These are phyloP conservation scores for Saururus chinensis DNA, from an alignment of 164 flowering plant genomes.

Conservation along the genomic window DNA sequence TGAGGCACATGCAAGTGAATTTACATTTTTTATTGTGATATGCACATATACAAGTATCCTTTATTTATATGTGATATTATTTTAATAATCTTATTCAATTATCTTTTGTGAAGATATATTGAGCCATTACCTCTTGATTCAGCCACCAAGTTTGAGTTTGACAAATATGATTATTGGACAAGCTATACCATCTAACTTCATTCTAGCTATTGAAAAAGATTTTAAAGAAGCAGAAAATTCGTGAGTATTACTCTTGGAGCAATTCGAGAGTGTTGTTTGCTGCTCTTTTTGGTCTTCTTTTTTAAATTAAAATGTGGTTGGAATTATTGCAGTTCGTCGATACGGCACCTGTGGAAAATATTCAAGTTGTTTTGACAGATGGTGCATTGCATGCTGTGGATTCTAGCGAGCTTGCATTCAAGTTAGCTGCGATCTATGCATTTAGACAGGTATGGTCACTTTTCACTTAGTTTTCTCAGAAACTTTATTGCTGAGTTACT, in stretches of 20 bases:
- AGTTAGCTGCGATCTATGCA: slow-evolving; percentile 91
- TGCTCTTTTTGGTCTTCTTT: not conserved
- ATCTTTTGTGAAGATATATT: slow-evolving; percentile 66
- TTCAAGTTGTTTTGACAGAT: slow-evolving; percentile 77
- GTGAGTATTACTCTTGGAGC: slow-evolving; percentile 32
- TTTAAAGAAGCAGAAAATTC: slow-evolving; percentile 95
- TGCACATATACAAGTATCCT: too few species aligned
- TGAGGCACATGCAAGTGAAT: too few species aligned
- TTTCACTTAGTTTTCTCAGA: too few species aligned
- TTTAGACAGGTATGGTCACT: slow-evolving; percentile 82
- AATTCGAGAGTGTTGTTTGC: not conserved
- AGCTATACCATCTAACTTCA: slow-evolving; percentile 80
- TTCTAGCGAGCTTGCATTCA: slow-evolving; percentile 99
- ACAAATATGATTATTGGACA: slow-evolving; percentile 89
- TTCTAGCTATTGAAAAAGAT: slow-evolving; percentile 97
- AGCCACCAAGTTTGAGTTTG: slow-evolving; percentile 85
- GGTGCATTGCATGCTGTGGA: too few species aligned
- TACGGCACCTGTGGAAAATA: slow-evolving; percentile 93
- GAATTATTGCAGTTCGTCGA: slow-evolving; percentile 53
- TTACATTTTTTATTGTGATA: too few species aligned
- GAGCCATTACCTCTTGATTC: slow-evolving; percentile 85
- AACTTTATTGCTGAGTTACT: too few species aligned
- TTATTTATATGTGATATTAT: too few species aligned
- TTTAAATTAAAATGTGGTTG: too few species aligned
- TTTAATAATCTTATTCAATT: too few species aligned